Conservation (phyloP, 2,329 filamentous ascomycete genomes). For the Neonectria faginata region DNA sequence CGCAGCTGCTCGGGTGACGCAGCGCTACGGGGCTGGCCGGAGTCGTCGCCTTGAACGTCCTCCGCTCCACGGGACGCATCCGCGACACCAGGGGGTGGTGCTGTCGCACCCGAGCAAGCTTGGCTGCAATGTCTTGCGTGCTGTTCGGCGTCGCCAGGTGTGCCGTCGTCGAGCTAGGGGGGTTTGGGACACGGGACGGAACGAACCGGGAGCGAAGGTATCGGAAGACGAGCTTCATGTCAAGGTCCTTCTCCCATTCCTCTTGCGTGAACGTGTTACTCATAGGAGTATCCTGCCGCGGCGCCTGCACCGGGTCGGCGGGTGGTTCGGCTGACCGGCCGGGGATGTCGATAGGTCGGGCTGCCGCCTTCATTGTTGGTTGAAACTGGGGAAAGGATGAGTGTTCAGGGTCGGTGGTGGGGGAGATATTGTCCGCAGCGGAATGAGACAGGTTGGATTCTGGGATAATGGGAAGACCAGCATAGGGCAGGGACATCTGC, state of each 20-base stretch:
- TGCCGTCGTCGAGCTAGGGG: conserved; percentile 57
- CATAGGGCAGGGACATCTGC: conserved; percentile 77
- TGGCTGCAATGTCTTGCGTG: conserved; percentile 75
- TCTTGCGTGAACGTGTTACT: conserved; percentile 69
- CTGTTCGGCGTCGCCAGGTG: conserved; percentile 62
- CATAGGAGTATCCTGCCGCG: conserved; percentile 42
- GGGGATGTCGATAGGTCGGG: conserved; percentile 53
- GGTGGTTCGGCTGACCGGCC: conserved; percentile 43
- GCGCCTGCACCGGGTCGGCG: conserved; percentile 36
- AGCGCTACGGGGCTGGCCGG: conserved; percentile 62
- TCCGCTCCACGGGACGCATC: conserved; percentile 61
- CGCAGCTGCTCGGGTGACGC: conserved; percentile 75
- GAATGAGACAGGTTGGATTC: conserved; percentile 58
- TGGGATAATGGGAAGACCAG: conserved; percentile 76
- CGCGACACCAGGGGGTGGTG: conserved; percentile 86
- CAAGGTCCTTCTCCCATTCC: conserved; percentile 94
- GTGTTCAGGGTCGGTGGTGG: conserved; percentile 37
- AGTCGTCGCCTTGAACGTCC: conserved; percentile 66
- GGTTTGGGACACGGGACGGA: conserved; percentile 59
- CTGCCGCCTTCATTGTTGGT: conserved; percentile 57
- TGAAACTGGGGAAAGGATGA: conserved; percentile 56
- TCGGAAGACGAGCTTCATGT: conserved; percentile 90
- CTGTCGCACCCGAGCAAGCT: conserved; percentile 85
- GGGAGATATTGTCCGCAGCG: conserved; percentile 41
- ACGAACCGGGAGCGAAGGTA: conserved; percentile 84